Evolutionary conservation across 805 yeast genomes (phyloP), one percentile per base, ranked within the genome.

Genomic region (Metschnikowia lachancei): DNA sequence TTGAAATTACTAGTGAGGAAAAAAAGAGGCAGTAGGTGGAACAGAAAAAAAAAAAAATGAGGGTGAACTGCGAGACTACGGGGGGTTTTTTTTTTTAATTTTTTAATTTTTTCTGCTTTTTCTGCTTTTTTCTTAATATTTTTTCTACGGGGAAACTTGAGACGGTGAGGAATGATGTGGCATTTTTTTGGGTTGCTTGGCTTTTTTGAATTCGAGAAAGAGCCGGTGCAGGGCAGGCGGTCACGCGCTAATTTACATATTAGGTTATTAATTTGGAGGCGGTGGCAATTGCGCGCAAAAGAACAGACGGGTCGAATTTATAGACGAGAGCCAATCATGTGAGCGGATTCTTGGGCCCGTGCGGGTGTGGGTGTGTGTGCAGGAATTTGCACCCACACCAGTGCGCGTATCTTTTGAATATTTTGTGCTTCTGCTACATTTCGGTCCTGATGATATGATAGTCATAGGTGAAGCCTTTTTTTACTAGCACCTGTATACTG

Each of bases 41-140:
- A 32, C 32, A 32, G 38, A 36, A 10, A 13, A 39, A 39, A 32
- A 32, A 36, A 37, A 39, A 39, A 19, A 13, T 14, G 45, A 36
- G 49, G 41, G 41, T 35, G 12, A 28, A 17, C 39, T 41, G 40
- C 26, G 32, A 20, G 41, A 33, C 31, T 41, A 40, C 19, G 32
- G 20, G 20, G 32, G 19, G 16, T 3, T 8, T 18, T 26, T 18
- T 26, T 28, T 37, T 37, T 37, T 19, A 18, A 8, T 19, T 18
- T 33, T 16, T 18, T 5, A 14, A 14, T 37, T 37, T 37, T 37
- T 14, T 30, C 11, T 5, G 8, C 5, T 37, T 37, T 37, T 37
- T 14, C 32, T 20, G 32, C 18, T 24, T 17, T 24, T 13, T 29
- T 29, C 18, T 16, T 22, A 8, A 22, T 8, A 4, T 22, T 22